Evolutionary conservation across 108 stramenopile genomes (phyloP), one percentile per base, ranked within the genome.

Genomic region (Skeletonema potamos): DNA sequence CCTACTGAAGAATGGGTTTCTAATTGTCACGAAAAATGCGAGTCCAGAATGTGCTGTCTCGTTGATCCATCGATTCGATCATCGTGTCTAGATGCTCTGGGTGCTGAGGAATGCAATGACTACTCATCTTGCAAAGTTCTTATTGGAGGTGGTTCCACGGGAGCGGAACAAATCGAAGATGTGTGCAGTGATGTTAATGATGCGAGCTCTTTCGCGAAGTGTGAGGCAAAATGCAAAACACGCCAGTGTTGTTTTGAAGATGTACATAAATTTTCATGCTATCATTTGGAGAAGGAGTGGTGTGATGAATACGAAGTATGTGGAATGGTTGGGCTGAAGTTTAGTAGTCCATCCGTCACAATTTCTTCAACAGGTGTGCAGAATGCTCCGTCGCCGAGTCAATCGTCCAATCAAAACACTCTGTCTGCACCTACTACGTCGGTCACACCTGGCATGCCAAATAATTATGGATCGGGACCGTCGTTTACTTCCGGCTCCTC

Each of bases 231-330:
- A 22, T 70, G 70, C 44, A 48, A 59, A 13, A 2, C 34, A 13
- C 34, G 70, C 20, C 22, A 58, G 17, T 70, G 70, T 27, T 70
- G 70, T 33, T 70, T 70, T 32, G 43, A 70, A 70, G 30, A 61
- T 22, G 58, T 27, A 5, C 60, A 58, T 5, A 1, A 39, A 28
- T 48, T 32, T 32, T 70, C 70, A 10, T 70, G 70, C 60, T 70
- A 70, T 61, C 41, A 60, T 43, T 61, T 60, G 59, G 60, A 70
- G 46, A 27, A 70, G 44, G 59, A 46, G 27, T 70, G 70, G 70
- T 70, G 70, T 46, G 30, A 61, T 33, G 70, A 70, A 30, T 70
- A 70, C 33, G 43, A 51, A 60, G 24, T 41, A 61, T 70, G 70
- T 51, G 59, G 28, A 0, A 28, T 54, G 7, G 59, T 70, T 59